Conservation (phyloP, 768 basidiomycete genomes). For the Trametes cubensis region DNA sequence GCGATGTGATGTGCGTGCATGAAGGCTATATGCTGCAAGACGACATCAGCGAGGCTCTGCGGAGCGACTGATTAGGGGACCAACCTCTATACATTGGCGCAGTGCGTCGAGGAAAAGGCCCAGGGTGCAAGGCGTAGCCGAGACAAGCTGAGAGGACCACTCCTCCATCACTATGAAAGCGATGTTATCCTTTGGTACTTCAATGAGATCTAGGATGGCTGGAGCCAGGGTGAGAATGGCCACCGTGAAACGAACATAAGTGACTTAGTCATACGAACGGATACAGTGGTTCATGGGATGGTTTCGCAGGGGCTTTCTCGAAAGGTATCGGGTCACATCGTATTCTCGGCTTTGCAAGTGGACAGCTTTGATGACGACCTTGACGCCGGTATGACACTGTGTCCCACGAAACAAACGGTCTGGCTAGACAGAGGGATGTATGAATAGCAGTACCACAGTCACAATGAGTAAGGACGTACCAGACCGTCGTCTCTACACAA, state of each 20-base stretch:
- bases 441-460: not conserved
- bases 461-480: slow-evolving; percentile 45
- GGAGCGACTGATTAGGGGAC: not conserved
- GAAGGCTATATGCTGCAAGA: slow-evolving; percentile 61
- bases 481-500: slow-evolving; percentile 74
- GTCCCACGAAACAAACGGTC: slow-evolving; percentile 75
- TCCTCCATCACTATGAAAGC: slow-evolving; percentile 81
- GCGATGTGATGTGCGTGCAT: slow-evolving; percentile 69
- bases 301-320: slow-evolving; percentile 50
- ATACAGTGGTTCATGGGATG: slow-evolving; percentile 78
- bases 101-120: slow-evolving; percentile 56
- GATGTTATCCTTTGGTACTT: slow-evolving; percentile 51
- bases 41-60: not conserved
- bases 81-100: slow-evolving; percentile 71
- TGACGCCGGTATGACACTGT: slow-evolving; percentile 50
- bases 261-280: slow-evolving; percentile 44
- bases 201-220: slow-evolving; percentile 71
- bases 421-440: slow-evolving; percentile 45
- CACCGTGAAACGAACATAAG: not conserved
- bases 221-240: slow-evolving; percentile 15
- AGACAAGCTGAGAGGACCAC: slow-evolving; percentile 69
- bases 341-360: slow-evolving; percentile 65
- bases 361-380: slow-evolving; percentile 70
- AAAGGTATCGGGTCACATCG: slow-evolving; percentile 58
- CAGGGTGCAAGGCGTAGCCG: slow-evolving; percentile 53